These are phyloP conservation scores for Hemerocallis citrina DNA, from an alignment of 106 monocot species.

Conservation along the genomic window DNA sequence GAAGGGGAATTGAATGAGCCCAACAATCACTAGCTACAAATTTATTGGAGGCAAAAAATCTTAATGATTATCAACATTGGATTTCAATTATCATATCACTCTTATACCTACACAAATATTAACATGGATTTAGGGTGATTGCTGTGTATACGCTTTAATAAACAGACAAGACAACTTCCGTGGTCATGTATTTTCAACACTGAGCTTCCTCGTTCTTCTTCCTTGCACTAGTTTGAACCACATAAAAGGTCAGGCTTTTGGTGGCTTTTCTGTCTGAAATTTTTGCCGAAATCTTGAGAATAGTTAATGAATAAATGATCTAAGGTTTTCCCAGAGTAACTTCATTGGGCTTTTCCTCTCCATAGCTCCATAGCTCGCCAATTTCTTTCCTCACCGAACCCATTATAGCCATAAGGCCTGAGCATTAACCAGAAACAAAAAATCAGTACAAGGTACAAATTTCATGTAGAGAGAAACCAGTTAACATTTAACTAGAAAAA, in stretches of 20 bases:
- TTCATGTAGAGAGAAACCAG: not conserved
- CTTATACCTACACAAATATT: no score
- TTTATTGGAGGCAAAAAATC: no score
- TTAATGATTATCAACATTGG: no score
- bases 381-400: constrained; percentile 1
- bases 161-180: no score
- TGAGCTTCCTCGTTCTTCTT: not conserved
- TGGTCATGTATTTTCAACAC: not conserved
- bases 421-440: not conserved
- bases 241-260: not conserved
- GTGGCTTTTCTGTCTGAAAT: not conserved
- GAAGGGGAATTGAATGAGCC: no score
- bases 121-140: no score
- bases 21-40: no score
- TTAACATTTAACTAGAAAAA: not conserved
- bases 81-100: no score
- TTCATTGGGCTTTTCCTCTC: not conserved
- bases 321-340: not conserved
- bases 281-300: not conserved
- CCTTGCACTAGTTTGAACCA: not conserved
- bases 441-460: not conserved
- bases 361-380: not conserved
- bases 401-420: constrained; percentile 3
- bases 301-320: not conserved
- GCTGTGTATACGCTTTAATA: no score